Evolutionary conservation across 176 grass and related monocot species (phyloP).

Genomic region (Oryza coarctata): DNA sequence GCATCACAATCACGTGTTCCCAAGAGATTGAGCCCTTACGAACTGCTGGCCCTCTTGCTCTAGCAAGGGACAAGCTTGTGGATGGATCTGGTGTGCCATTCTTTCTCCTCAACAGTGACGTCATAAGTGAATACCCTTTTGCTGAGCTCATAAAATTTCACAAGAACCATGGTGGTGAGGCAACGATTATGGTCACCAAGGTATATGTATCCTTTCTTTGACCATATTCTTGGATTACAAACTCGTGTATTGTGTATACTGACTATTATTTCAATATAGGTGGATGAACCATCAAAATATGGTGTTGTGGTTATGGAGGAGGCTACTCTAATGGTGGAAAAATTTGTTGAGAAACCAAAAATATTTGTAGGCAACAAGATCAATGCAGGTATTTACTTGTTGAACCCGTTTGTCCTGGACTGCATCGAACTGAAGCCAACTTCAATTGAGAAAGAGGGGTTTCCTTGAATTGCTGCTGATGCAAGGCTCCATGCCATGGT

Average conservation of each 20-base stretch:
- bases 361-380: constrained; percentile 98
- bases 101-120: constrained; percentile 90
- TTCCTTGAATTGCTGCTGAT: constrained; percentile 76
- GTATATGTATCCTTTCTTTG: constrained; percentile 41
- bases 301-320: constrained; percentile 96
- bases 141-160: constrained; percentile 81
- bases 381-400: constrained; percentile 93
- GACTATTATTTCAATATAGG: constrained; percentile 46
- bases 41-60: constrained; percentile 86
- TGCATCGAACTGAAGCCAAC: constrained; percentile 84
- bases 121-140: constrained; percentile 97
- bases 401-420: constrained; percentile 87
- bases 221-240: constrained; percentile 10
- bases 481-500: constrained; percentile 69
- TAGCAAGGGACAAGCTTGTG: constrained; percentile 82
- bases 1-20: constrained; percentile 93
- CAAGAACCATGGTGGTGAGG: constrained; percentile 74
- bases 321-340: constrained; percentile 65
- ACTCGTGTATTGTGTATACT: not conserved
- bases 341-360: constrained; percentile 94
- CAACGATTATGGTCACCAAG: constrained; percentile 97
- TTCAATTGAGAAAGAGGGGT: constrained; percentile 94
- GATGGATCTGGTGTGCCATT: constrained; percentile 83
- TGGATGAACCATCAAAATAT: constrained; percentile 93
- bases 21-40: constrained; percentile 92